Percentiles rank a stretch among this genome's conserved stretches.
phyloP scores from a whole-genome alignment of 306 rosid species.

The Luffa acutangula region DNA sequence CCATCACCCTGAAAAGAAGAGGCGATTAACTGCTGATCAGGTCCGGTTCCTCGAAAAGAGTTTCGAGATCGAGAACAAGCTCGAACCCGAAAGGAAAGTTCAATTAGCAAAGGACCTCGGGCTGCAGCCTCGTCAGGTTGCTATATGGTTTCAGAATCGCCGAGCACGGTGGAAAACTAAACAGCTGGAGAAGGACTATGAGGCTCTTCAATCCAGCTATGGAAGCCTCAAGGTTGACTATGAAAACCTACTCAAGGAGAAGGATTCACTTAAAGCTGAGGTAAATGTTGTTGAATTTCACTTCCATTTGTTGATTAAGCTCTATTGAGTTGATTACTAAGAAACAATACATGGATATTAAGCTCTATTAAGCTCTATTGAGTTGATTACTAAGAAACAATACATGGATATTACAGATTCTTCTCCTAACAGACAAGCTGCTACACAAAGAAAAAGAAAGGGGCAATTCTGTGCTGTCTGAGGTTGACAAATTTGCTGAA shows the following conservation, averaged over 20 bases:
- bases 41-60: constrained; percentile 83
- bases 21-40: constrained; percentile 48
- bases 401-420: constrained; percentile 30
- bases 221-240: constrained; percentile 42
- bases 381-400: not conserved
- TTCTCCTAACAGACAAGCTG: constrained; percentile 34
- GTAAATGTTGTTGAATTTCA: constrained; percentile 17
- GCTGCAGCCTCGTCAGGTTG: constrained; percentile 90
- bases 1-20: constrained; percentile 73
- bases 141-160: constrained; percentile 96
- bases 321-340: not conserved
- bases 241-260: constrained; percentile 51
- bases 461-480: constrained; percentile 15
- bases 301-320: not conserved
- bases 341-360: not conserved
- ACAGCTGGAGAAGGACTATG: constrained; percentile 75
- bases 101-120: constrained; percentile 67
- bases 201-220: constrained; percentile 33
- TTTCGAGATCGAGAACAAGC: constrained; percentile 78
- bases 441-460: constrained; percentile 25
- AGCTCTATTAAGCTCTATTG: not conserved
- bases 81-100: constrained; percentile 66
- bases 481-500: constrained; percentile 17
- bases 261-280: constrained; percentile 46
- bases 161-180: constrained; percentile 79